These are phyloP conservation scores for Sphaerulina vaccinii DNA, from an alignment of 2,329 filamentous ascomycete genomes.

Conservation along the genomic window DNA sequence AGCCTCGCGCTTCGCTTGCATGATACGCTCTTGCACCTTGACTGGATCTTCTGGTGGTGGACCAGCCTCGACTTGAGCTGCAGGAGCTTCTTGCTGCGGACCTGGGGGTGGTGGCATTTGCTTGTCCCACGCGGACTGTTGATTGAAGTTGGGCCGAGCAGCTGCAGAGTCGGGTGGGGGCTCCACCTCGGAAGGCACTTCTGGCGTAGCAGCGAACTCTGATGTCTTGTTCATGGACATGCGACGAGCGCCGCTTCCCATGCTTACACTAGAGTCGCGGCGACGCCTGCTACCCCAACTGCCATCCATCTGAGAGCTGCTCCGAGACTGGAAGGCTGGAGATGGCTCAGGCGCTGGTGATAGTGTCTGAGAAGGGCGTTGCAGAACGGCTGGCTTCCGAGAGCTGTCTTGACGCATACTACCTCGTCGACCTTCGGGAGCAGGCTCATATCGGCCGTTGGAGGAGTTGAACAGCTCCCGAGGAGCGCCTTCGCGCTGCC, in stretches of 20 bases:
- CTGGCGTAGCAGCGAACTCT: conserved; percentile 32
- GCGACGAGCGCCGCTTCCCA: conserved; percentile 70
- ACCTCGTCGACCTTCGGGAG: conserved; percentile 69
- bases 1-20: conserved; percentile 43
- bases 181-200: conserved; percentile 23
- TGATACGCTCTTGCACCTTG: conserved; percentile 60
- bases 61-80: conserved; percentile 15
- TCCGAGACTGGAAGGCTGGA: conserved; percentile 78
- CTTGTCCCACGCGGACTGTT: conserved; percentile 36
- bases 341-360: conserved; percentile 76
- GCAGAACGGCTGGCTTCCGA: conserved; percentile 74
- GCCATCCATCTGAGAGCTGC: conserved; percentile 61
- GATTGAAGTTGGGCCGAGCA: conserved; percentile 28
- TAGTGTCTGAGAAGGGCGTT: conserved; percentile 62
- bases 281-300: conserved; percentile 70
- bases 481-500: conserved; percentile 63
- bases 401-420: conserved; percentile 66
- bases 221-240: conserved; percentile 54
- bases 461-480: conserved; percentile 93
- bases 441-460: conserved; percentile 88
- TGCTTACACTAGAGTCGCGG: conserved; percentile 86
- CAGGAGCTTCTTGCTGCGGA: neutral
- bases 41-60: conserved; percentile 56
- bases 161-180: conserved; percentile 20
- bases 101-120: conserved; percentile 34